Evolutionary conservation across 768 basidiomycete genomes (phyloP).

Genomic region (Russula sp.): DNA sequence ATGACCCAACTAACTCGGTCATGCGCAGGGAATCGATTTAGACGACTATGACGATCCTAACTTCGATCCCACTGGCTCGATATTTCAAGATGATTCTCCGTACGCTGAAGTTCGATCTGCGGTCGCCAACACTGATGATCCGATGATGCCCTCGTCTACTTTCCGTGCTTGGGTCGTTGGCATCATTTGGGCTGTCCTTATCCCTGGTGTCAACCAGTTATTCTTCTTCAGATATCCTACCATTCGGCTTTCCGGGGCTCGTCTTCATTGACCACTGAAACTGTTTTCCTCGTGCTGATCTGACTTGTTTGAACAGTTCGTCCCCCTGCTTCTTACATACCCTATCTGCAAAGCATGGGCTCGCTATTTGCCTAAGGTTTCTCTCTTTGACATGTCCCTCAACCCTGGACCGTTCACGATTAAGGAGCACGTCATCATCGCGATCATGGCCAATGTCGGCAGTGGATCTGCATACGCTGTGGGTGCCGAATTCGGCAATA

Average conservation of each 20-base stretch:
- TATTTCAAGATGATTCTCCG: no score
- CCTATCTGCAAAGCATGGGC: conserved; percentile 21
- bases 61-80: no score
- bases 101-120: no score
- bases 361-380: conserved; percentile 44
- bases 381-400: conserved; percentile 44
- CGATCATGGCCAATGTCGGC: conserved; percentile 39
- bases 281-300: not conserved
- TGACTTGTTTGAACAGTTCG: conserved; percentile 34
- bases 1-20: no score
- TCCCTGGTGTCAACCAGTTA: not conserved
- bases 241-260: rapidly evolving
- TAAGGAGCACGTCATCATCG: conserved; percentile 61
- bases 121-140: no score
- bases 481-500: not conserved
- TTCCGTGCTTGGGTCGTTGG: not conserved
- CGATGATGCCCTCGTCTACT: not conserved
- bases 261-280: not conserved
- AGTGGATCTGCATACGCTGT: conserved; percentile 35
- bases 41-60: no score
- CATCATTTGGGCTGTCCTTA: not conserved
- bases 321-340: conserved; percentile 34
- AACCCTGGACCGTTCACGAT: conserved; percentile 70
- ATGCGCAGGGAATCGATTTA: no score
- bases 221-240: not conserved